Base-by-base conservation (phyloP, 495 filamentous ascomycete species). In the Penicillium mononematosum region DNA sequence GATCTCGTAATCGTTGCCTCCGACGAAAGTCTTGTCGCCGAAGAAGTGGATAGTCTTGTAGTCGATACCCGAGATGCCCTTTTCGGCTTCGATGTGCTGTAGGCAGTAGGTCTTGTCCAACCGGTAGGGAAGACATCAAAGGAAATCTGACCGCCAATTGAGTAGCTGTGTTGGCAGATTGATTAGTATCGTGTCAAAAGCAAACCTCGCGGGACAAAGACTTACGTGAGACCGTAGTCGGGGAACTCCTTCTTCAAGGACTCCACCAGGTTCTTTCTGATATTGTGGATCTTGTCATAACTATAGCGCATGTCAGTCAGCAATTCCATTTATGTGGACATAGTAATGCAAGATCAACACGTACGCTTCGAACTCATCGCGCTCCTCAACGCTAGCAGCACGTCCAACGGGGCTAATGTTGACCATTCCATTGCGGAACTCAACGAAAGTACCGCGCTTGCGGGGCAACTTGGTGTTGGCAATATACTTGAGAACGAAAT, bases 41-140 rank as follows among this genome's bases (percentile, higher is more conserved):
- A 98, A 98, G 83, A 98, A 98, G 79, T 98, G 94, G 65, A 98
- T 88, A 24, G 85, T 92, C 53, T 81, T 88, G 74, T 92, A 98
- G 9, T 86, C 72, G 55, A 91, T 75, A 39, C 89, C 90, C 56
- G 79, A 82, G 58, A 91, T 78, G 62, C 84, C 77, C 66, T 88
- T 89, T 70, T 98, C 94, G 52, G 84, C 82, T 74, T 89, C 88
- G 31, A 98, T 70, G 71, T 97, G 92, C 64, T 83, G 81, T 61
- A 98, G 77, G 74, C 93, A 96, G 79, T 93, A 98, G n/a, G 89
- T 95, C 83, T 98, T 98, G 75, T 98, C 93, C 94, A 98, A 62
- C 94, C 94, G 2, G 76, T 85, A 50, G 94, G 94, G 81, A 98
- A 98, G 58, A 97, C 91, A 69, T 98, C 94, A 77, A 98, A 98